Evolutionary conservation across 108 stramenopile genomes (phyloP).

Genomic region (Cyclostephanos invisitatus): DNA sequence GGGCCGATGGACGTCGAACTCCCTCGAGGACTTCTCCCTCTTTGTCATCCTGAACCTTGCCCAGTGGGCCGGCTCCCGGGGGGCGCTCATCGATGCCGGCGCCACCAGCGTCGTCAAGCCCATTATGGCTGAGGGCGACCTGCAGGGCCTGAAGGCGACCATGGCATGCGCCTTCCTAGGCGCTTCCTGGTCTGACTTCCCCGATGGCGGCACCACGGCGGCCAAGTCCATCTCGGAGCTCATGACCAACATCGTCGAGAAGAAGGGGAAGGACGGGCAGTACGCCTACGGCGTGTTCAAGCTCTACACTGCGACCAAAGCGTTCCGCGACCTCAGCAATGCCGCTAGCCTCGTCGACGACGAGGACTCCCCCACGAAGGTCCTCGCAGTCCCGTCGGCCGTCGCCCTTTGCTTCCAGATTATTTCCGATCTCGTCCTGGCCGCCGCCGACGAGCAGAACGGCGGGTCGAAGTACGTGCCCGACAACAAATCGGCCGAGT

Average conservation of each 20-base stretch:
- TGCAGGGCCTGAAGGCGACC: conserved; percentile 91
- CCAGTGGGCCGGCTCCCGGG: conserved; percentile 82
- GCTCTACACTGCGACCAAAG: conserved; percentile 90
- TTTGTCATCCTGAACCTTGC: conserved; percentile 89
- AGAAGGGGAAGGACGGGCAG: conserved; percentile 92
- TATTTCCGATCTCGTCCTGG: conserved; percentile 85
- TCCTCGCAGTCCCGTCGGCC: conserved; percentile 83
- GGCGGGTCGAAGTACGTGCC: conserved; percentile 92
- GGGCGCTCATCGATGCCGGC: conserved; percentile 78
- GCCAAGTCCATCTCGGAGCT: conserved; percentile 88
- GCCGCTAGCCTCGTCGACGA: conserved; percentile 63
- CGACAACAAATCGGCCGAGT: conserved; percentile 87
- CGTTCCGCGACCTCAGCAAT: conserved; percentile 77
- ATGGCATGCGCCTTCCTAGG: conserved; percentile 91
- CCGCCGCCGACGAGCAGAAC: conserved; percentile 85
- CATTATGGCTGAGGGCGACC: conserved; percentile 89
- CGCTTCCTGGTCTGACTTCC: conserved; percentile 79
- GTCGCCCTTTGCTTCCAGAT: conserved; percentile 86
- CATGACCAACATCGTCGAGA: conserved; percentile 91
- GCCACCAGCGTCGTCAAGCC: conserved; percentile 88
- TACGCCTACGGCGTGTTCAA: conserved; percentile 94
- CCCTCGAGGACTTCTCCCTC: conserved; percentile 87
- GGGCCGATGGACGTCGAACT: conserved; percentile 88
- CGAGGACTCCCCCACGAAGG: conserved; percentile 73
- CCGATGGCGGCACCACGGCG: conserved; percentile 83